Evolutionary conservation across 352 stramenopile genomes (phyloP).

Genomic region (Globisporangium spinosum): DNA sequence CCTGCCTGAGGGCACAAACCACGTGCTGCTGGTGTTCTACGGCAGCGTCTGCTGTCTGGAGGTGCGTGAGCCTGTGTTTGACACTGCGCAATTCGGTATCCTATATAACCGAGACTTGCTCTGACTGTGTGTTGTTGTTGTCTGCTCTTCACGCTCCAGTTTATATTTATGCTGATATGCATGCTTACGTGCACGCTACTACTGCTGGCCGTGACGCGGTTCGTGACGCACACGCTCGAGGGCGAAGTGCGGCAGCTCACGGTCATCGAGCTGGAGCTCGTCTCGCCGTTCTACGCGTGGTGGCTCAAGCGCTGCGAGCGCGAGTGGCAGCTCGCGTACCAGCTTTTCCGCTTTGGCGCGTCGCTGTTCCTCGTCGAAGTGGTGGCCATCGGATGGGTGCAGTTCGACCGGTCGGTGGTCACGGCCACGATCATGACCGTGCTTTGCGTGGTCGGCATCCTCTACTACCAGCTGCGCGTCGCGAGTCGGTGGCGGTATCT

Average conservation of each 20-base stretch:
- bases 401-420: slow-evolving; percentile 43
- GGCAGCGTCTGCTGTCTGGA: slow-evolving; percentile 48
- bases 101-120: not conserved
- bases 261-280: slow-evolving; percentile 52
- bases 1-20: slow-evolving; percentile 35
- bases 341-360: slow-evolving; percentile 51
- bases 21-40: slow-evolving; percentile 60
- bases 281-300: slow-evolving; percentile 68
- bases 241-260: slow-evolving; percentile 51
- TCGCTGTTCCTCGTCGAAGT: slow-evolving; percentile 66
- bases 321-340: slow-evolving; percentile 72
- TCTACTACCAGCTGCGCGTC: slow-evolving; percentile 68
- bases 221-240: slow-evolving; percentile 77
- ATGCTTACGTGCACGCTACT: slow-evolving; percentile 69
- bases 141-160: slow-evolving; percentile 24
- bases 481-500: slow-evolving; percentile 72
- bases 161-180: slow-evolving; percentile 73
- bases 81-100: not conserved
- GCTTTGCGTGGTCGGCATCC: slow-evolving; percentile 39
- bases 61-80: slow-evolving; percentile 26
- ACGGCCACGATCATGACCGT: slow-evolving; percentile 45
- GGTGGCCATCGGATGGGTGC: slow-evolving; percentile 53
- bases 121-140: not conserved
- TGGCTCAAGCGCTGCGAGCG: slow-evolving; percentile 67
- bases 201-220: slow-evolving; percentile 70